Evolutionary conservation across 2,329 filamentous ascomycete species (phyloP), one percentile per base, ranked within the genome.

Genomic region (Polytolypa hystricis): DNA sequence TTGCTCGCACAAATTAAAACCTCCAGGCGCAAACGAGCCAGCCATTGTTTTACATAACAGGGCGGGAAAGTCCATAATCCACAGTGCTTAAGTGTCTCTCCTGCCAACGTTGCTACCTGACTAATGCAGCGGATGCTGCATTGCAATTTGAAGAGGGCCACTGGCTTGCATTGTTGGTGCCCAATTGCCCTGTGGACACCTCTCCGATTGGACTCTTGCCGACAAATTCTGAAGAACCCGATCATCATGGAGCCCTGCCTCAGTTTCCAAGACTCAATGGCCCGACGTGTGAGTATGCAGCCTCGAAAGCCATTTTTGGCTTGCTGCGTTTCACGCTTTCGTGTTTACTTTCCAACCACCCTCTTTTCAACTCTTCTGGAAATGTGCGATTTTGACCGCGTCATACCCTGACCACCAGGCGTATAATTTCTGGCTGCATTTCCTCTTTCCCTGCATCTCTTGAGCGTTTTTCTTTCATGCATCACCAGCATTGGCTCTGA

Each of bases 61-160:
- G n/a, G n/a, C n/a, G n/a, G n/a, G 23, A 9, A 26, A 26, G 23
- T 26, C 12, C 23, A 12, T 12, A 26, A 26, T n/a, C n/a, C n/a
- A n/a, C n/a, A n/a, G n/a, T n/a, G n/a, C n/a, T n/a, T n/a, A n/a
- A n/a, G n/a, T n/a, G n/a, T n/a, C n/a, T n/a, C n/a, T n/a, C n/a
- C n/a, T n/a, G n/a, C n/a, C n/a, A n/a, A n/a, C 32, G 20, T 41
- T 43, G 38, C 30, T 42, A 31, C 38, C 38, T 37, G 41, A 41
- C 41, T 41, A 43, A 43, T 41, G 41, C 29, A 36, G 21, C 30
- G 21, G n/a, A n/a, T n/a, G n/a, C n/a, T n/a, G n/a, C n/a, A n/a
- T n/a, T n/a, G n/a, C n/a, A n/a, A n/a, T n/a, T n/a, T n/a, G n/a
- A n/a, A n/a, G n/a, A n/a, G n/a, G n/a, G n/a, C n/a, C n/a, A n/a